Evolutionary conservation across 2,329 filamentous ascomycete species (phyloP).

Genomic region (Chaetothyriales sp.): DNA sequence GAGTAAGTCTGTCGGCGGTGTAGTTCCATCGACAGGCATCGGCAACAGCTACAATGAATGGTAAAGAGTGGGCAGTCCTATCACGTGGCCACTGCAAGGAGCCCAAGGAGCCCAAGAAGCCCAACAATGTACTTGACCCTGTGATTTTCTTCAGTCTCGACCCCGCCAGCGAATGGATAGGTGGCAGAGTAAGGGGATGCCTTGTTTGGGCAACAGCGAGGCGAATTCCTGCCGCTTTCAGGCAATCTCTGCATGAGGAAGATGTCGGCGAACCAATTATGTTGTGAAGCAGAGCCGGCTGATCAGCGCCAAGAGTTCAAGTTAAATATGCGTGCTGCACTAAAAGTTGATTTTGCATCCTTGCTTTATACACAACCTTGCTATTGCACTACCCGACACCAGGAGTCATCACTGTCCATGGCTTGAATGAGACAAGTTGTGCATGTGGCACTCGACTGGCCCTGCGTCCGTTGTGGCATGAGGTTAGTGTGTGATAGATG

Average conservation of each 20-base stretch:
- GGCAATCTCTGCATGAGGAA: not conserved
- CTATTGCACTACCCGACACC: too few species aligned
- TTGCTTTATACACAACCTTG: too few species aligned
- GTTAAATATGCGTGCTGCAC: not conserved
- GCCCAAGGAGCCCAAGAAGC: not conserved
- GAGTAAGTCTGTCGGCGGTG: constrained; percentile 25
- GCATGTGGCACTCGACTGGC: not conserved
- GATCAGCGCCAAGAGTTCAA: not conserved
- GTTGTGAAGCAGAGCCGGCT: too few species aligned
- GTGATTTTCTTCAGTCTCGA: too few species aligned
- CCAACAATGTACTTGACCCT: not conserved
- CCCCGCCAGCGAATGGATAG: not conserved
- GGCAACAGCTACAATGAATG: constrained; percentile 1
- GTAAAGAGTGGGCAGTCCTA: not conserved
- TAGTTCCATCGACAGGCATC: constrained; percentile 13
- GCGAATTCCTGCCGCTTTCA: not conserved
- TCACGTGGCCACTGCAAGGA: not conserved
- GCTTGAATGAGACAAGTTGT: not conserved
- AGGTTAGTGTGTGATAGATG: not conserved
- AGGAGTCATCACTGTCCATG: too few species aligned
- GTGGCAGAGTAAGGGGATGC: not conserved
- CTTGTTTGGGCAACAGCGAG: not conserved
- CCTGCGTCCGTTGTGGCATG: not conserved
- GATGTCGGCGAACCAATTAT: not conserved
- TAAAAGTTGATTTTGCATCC: not conserved